phyloP scores from a whole-genome alignment of 2,329 filamentous ascomycete genomes.

The Aspergillus fructus region DNA sequence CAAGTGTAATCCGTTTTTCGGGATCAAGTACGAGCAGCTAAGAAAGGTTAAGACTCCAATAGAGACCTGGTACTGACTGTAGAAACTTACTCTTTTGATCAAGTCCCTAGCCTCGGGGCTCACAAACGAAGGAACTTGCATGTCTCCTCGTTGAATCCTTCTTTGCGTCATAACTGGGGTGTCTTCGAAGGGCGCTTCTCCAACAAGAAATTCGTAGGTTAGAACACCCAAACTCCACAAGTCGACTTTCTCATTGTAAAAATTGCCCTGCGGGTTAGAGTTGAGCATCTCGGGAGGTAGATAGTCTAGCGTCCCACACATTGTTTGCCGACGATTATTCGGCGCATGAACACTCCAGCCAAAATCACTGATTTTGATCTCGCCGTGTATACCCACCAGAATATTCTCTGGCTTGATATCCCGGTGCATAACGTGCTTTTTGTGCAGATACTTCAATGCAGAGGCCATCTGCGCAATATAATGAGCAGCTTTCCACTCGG shows the following conservation, averaged over 20 bases:
- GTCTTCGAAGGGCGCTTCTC: slow-evolving; percentile 96
- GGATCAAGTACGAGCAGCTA: slow-evolving; percentile 88
- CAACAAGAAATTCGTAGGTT: slow-evolving; percentile 94
- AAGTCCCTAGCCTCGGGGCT: slow-evolving; percentile 87
- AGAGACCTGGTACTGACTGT: not conserved
- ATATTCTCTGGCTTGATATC: slow-evolving; percentile 99
- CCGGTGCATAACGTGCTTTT: slow-evolving; percentile 95
- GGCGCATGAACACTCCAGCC: slow-evolving; percentile 98
- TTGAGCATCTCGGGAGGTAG: slow-evolving; percentile 97
- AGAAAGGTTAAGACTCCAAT: slow-evolving; percentile 24
- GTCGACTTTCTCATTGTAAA: slow-evolving; percentile 93
- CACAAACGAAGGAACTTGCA: slow-evolving; percentile 88
- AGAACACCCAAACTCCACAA: slow-evolving; percentile 93
- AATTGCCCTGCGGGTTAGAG: slow-evolving; percentile 76
- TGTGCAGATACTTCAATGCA: slow-evolving; percentile 84
- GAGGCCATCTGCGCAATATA: slow-evolving; percentile 91
- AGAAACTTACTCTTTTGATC: slow-evolving; percentile 73
- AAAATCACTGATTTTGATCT: slow-evolving; percentile 98
- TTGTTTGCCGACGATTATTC: slow-evolving; percentile 87
- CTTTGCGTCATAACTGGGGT: slow-evolving; percentile 91
- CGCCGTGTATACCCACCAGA: slow-evolving; percentile 89
- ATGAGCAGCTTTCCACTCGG: slow-evolving; percentile 81
- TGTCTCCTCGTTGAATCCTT: slow-evolving; percentile 83
- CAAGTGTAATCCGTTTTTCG: slow-evolving; percentile 85
- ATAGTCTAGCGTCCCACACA: slow-evolving; percentile 97